phyloP scores from a whole-genome alignment of 1,284 basidiomycete genomes.

The Puccinia horiana region DNA sequence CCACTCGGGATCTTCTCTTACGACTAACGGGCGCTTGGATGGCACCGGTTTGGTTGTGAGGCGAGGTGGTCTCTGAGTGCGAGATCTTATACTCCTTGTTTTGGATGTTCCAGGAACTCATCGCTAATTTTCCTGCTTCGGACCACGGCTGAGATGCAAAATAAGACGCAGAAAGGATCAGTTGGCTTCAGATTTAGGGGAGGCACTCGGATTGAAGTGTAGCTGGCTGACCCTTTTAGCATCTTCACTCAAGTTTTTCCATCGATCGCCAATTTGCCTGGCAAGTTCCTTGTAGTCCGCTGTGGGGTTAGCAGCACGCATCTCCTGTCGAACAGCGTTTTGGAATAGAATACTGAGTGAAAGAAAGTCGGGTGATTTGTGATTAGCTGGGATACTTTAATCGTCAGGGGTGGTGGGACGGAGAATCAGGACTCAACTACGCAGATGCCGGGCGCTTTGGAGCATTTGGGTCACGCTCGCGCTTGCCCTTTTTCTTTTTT shows the following conservation, averaged over 20 bases:
- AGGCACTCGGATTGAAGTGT: no score
- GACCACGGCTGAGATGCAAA: constrained; percentile 28
- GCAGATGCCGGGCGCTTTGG: constrained; percentile 43
- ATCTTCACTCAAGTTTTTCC: constrained; percentile 69
- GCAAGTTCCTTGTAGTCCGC: constrained; percentile 74
- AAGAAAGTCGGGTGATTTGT: no score
- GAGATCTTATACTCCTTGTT: constrained; percentile 28
- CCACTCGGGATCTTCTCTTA: not conserved
- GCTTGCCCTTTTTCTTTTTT: constrained; percentile 23
- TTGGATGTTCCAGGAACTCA: constrained; percentile 38
- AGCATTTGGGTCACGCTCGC: constrained; percentile 40
- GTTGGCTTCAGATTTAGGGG: not conserved
- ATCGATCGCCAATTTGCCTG: constrained; percentile 70
- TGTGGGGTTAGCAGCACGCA: constrained; percentile 69
- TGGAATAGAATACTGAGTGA: constrained; percentile 32
- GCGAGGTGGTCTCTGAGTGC: constrained; percentile 31
- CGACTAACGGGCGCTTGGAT: not conserved
- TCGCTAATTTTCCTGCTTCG: constrained; percentile 40
- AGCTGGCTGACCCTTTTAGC: constrained; percentile 73
- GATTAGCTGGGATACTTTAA: not conserved
- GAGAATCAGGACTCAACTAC: constrained; percentile 36
- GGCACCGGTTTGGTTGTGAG: not conserved
- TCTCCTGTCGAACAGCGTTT: constrained; percentile 56
- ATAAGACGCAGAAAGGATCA: not conserved
- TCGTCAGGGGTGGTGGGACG: no score